Base-by-base conservation (phyloP, 176 grass and related monocot genomes). In the Carex pumila region DNA sequence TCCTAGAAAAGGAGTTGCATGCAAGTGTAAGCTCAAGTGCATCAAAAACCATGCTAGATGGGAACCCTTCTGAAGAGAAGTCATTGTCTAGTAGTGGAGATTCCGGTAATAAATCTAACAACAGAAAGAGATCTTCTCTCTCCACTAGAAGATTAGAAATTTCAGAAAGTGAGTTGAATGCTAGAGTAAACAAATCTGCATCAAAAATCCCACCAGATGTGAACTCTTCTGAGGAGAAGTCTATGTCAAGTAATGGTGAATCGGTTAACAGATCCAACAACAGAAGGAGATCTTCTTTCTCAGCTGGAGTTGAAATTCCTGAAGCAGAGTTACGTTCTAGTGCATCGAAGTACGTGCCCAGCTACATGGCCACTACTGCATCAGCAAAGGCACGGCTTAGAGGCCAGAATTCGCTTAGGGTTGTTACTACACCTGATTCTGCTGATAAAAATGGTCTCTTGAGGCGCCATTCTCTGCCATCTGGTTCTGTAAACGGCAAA, bases 231-330 rank as follows among this genome's bases (percentile, higher is more conserved):
- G 72, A 76, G n/a, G 72, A 77, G 25, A 77, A 77, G 13, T 77
- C 72, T 56, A 15, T 56, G 22, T 77, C 72, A 2, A 77, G 49
- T 56, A 77, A 77, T 17, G 25, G 72, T 32, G 72, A 77, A 55
- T 25, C 81, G 0, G 85, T 74, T 55, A 86, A 86, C 64, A 83
- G 81, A 32, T 77, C 72, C 83, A 87, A 88, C 83, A 29, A 81
- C 52, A 98, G 91, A 71, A 91, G 90, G 54, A 89, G 88, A 85
- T 91, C 87, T 84, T 94, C 92, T 5, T 92, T 92, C 84, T 87
- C 91, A 45, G 70, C 80, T 31, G 92, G 88, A 89, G 84, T 87
- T 82, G 95, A 93, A 84, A 87, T 93, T 82, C 22, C 22, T 4
- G 95, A 93, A 86, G 85, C 87, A 41, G 88, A 82, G 63, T 67